Base-by-base conservation (phyloP, 441 rosid species). In the Brassica hybrid region DNA sequence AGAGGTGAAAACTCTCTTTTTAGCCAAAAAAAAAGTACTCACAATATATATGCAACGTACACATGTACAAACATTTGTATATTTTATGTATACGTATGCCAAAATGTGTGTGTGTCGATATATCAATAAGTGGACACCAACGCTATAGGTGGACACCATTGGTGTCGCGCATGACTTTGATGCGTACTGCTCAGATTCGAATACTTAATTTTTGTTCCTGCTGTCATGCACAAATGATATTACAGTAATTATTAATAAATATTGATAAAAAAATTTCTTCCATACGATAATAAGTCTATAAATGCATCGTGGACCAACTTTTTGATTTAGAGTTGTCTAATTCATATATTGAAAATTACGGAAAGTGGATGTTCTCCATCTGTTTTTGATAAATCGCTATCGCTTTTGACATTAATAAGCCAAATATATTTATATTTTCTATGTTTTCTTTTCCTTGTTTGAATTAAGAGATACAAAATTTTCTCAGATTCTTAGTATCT, bases 301-400 rank as follows among this genome's bases (percentile, higher is more conserved):
- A 69, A 80, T 80, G 79, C 59, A 36, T 75, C 67, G 82, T 80
- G 82, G 79, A 80, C 79, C 82, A 75, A 75, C 82, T n/a, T n/a
- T 65, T 80, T n/a, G 21, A 23, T 70, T 59, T 75, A 75, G 76
- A 80, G 69, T 70, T 74, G 82, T 79, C 82, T 74, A 70, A 59
- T 58, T 79, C 73, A 75, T 65, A 69, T 63, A 62, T 74, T 79
- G 67, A 74, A 50, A 75, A 11, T 58, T 79, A 79, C 72, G 67
- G 69, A 74, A 64, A 74, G 72, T 79, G n/a, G 72, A 2, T 48
- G 67, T 65, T 70, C 73, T 75, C 65, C 76, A 69, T 56, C 8
- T 6, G 5, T 16, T 69, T 79, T 70, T 70, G 79, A 75, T 59
- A 75, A 58, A 65, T 79, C 79, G 76, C 76, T 80, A 71, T 68